Conservation (phyloP, 1,139 yeast species). For the Hemisphaericaspora xylofermentans region DNA sequence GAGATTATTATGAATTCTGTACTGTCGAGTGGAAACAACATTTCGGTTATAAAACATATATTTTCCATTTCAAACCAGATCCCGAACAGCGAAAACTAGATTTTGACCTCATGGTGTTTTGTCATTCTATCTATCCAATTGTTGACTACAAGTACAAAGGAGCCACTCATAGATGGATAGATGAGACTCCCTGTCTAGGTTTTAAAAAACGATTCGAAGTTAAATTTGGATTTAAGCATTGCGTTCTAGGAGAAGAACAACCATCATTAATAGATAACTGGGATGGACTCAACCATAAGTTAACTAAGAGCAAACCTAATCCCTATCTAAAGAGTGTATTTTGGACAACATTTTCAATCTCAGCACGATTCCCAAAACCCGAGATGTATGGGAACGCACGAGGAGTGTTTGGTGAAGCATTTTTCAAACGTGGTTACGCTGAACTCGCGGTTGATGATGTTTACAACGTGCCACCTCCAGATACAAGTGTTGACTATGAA, state of each 20-base stretch:
- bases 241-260: conserved; percentile 7
- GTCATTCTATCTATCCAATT: conserved; percentile 11
- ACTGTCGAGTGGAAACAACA: conserved; percentile 8
- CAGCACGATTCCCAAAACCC: conserved; percentile 9
- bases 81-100: conserved; percentile 5
- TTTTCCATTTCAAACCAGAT: conserved; percentile 13
- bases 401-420: conserved; percentile 12
- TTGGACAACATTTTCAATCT: conserved; percentile 7
- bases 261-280: conserved; percentile 12
- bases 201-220: conserved; percentile 9
- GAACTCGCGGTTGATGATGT: conserved; percentile 12
- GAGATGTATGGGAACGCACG: conserved; percentile 11
- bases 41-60: conserved; percentile 11
- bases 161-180: conserved; percentile 12
- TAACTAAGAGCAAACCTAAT: conserved; percentile 10
- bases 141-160: conserved; percentile 13
- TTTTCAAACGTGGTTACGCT: conserved; percentile 11
- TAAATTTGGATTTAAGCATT: conserved; percentile 14
- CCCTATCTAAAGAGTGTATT: conserved; percentile 7
- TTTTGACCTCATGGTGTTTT: conserved; percentile 10
- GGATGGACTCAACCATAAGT: conserved; percentile 13
- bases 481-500: conserved; percentile 10
- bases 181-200: conserved; percentile 8
- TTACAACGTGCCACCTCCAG: conserved; percentile 1
- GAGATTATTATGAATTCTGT: conserved; percentile 13